phyloP scores from a whole-genome alignment of 306 rosid species.

The Prunus fruticosa region DNA sequence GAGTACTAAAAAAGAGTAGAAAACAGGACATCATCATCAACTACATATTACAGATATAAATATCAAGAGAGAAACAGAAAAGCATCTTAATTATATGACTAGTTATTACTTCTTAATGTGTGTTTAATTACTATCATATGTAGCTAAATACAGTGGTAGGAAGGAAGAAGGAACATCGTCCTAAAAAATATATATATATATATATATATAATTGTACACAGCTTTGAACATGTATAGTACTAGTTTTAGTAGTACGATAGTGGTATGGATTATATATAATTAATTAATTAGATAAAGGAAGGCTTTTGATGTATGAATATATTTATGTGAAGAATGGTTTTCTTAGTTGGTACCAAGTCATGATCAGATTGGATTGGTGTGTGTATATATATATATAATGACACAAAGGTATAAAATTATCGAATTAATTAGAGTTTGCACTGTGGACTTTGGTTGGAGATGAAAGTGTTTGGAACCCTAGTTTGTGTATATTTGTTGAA shows the following conservation, averaged over 20 bases:
- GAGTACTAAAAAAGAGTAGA: conserved; percentile 4
- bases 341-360: conserved; percentile 19
- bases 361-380: conserved; percentile 26
- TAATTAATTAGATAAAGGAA: background rate
- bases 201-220: background rate
- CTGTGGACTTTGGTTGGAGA: conserved; percentile 10
- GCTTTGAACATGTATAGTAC: conserved; percentile 4
- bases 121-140: background rate
- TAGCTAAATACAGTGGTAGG: background rate
- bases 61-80: background rate
- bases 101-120: background rate
- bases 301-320: conserved; percentile 6
- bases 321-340: background rate
- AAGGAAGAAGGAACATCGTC: background rate
- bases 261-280: background rate
- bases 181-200: background rate
- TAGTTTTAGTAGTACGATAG: conserved; percentile 10
- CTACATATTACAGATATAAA: background rate
- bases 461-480: conserved; percentile 44
- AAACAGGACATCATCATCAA: background rate
- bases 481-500: background rate
- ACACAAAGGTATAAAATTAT: conserved; percentile 25
- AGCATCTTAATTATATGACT: background rate
- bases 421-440: conserved; percentile 2
- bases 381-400: conserved; percentile 19